phyloP scores from a whole-genome alignment of 805 yeast species.

The Lipomyces lipofer region DNA sequence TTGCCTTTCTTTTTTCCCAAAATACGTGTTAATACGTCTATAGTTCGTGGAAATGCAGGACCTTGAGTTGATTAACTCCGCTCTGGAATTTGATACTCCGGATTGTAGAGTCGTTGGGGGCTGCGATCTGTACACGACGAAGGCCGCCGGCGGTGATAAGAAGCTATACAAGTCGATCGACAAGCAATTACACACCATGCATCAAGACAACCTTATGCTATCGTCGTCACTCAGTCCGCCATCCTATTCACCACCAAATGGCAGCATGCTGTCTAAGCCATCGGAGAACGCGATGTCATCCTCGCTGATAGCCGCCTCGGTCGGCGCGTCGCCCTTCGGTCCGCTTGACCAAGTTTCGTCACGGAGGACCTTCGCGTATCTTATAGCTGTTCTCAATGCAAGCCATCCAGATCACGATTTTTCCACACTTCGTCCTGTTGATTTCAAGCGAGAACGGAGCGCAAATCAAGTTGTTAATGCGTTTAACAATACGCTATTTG shows the following conservation, averaged over 20 bases:
- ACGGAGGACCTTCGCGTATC: conserved; percentile 83
- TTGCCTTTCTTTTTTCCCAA: too few relatives aligned
- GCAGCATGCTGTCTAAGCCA: conserved; percentile 12
- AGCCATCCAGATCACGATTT: conserved; percentile 97
- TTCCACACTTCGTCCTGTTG: conserved; percentile 76
- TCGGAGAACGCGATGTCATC: conserved; percentile 6
- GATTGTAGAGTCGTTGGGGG: conserved; percentile 83
- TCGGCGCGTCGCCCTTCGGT: conserved; percentile 71
- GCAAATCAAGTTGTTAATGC: conserved; percentile 51
- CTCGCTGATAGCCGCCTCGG: conserved; percentile 31
- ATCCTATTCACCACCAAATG: conserved; percentile 34
- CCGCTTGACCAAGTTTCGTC: conserved; percentile 84
- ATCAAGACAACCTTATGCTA: conserved; percentile 35
- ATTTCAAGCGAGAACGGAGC: conserved; percentile 55
- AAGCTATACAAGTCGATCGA: conserved; percentile 87
- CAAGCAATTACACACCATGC: conserved; percentile 62
- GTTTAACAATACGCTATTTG: conserved; percentile 74
- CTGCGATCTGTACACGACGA: conserved; percentile 91
- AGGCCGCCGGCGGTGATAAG: conserved; percentile 82
- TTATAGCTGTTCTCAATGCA: conserved; percentile 86
- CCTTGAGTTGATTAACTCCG: conserved; percentile 86
- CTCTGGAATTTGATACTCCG: conserved; percentile 72
- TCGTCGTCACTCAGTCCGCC: conserved; percentile 32
- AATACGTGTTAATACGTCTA: conserved; percentile 7
- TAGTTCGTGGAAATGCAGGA: conserved; percentile 92